Conservation (phyloP, 2,329 filamentous ascomycete genomes). For the Pyricularia sp. region DNA sequence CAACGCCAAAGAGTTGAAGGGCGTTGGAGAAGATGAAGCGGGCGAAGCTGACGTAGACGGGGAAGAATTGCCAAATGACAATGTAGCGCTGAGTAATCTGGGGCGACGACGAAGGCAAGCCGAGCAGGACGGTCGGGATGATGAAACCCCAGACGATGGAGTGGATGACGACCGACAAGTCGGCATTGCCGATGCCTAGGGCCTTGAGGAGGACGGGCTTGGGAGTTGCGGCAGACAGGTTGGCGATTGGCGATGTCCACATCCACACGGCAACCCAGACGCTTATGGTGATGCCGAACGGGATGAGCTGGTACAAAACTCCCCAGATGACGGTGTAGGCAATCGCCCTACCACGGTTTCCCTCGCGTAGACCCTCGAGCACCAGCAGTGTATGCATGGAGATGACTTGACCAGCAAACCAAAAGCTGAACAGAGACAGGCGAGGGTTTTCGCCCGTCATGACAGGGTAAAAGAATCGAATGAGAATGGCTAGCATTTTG, state of each 20-base stretch:
- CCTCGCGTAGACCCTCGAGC: slow-evolving; percentile 3
- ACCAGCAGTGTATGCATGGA: background rate
- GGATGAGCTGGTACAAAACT: background rate
- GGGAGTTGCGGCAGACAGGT: background rate
- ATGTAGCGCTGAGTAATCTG: background rate
- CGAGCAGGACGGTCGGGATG: background rate
- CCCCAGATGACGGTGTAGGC: background rate
- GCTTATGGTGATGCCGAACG: slow-evolving; percentile 1
- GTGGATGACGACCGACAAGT: slow-evolving; percentile 3
- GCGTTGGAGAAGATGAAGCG: slow-evolving; percentile 1
- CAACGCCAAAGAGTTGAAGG: background rate
- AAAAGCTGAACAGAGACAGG: slow-evolving; percentile 2
- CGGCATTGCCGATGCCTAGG: slow-evolving; percentile 3
- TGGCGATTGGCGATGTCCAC: slow-evolving; percentile 3
- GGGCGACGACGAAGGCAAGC: background rate
- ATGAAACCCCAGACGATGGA: slow-evolving; percentile 3
- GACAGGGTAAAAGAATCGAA: slow-evolving; percentile 6
- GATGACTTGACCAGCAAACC: slow-evolving; percentile 2
- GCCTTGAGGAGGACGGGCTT: background rate
- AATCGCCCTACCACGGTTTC: background rate
- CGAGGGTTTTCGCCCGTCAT: background rate
- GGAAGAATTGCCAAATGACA: slow-evolving; percentile 2
- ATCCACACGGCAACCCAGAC: slow-evolving; percentile 1
- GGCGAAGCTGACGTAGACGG: background rate
- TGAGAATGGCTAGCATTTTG: slow-evolving; percentile 13